Base-by-base conservation (phyloP, 495 filamentous ascomycete species). In the Pyrenula massariospora region DNA sequence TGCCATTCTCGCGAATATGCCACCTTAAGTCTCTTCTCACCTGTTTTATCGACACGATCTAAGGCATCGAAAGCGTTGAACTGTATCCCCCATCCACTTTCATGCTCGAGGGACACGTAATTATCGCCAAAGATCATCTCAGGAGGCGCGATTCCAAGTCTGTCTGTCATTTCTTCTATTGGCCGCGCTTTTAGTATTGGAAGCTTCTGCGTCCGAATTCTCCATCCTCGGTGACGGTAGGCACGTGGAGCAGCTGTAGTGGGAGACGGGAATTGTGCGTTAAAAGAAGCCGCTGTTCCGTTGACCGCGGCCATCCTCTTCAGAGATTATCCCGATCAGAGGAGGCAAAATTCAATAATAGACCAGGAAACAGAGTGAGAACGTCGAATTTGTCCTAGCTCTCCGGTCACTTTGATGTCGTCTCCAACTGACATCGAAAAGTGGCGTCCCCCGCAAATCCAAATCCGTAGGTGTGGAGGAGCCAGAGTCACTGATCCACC, bases 61-160 rank as follows among this genome's bases (percentile, higher is more conserved):
- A 98, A 76, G 3, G 92, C 93, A 65, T 91, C 87, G 57, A 83
- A 85, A 19, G 94, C 86, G 60, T 86, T 85, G 71, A 98, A 98
- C 12, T 73, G 65, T 54, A 97, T 77, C 2, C 72, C 68, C 88
- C 90, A 97, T 8, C 82, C 81, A 56, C 74, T 81, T 21, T 70
- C 55, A 68, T 97, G 89, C 56, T 83, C 77, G 22, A 98, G 78
- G 1, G 75, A 68, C 22, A 94, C 84, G 25, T 82, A 74, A 69
- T 98, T 98, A 72, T 98, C 90, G 25, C 93, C 93, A 63, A 98
- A 98, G 36, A 98, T 98, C 93, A 98, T 98, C 71, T 98, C 93
- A 1, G 94, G 93, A 5, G 89, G 84, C 12, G 90, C 77, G 68
- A 98, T 95, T 12, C 84, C 83, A 12, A 98, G 79, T 51, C 80